These are phyloP conservation scores for Solanum boliviense DNA, from an alignment of 257 asterid genomes.

Conservation along the genomic window DNA sequence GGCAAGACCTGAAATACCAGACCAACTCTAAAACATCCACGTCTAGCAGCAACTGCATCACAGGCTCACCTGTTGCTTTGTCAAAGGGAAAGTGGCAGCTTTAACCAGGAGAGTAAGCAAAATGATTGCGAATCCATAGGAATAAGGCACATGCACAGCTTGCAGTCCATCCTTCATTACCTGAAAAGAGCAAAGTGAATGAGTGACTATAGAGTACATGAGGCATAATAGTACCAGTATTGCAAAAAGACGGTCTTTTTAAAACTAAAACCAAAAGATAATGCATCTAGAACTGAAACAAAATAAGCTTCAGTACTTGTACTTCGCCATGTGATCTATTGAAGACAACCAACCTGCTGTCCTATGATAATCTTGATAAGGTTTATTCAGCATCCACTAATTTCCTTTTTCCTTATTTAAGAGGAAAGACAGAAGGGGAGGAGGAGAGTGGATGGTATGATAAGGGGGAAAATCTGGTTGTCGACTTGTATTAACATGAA, in stretches of 20 bases:
- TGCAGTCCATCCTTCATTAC: slow-evolving; percentile 79
- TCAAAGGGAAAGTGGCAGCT: slow-evolving; percentile 83
- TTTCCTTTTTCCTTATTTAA: not conserved
- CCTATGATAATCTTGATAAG: not conserved
- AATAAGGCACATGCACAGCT: slow-evolving; percentile 87
- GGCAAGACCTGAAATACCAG: not conserved
- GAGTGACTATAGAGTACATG: not conserved
- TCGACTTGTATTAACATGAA: not conserved
- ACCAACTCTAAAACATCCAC: not conserved
- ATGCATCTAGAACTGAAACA: not conserved
- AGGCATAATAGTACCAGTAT: not conserved
- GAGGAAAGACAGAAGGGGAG: not conserved
- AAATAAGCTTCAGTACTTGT: not conserved
- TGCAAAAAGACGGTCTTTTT: not conserved
- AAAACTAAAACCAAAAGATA: not conserved
- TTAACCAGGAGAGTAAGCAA: slow-evolving; percentile 87
- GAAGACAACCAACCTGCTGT: not conserved
- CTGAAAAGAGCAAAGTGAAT: slow-evolving; percentile 35
- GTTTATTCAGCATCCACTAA: not conserved
- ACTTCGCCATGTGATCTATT: not conserved
- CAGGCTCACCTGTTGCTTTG: slow-evolving; percentile 84
- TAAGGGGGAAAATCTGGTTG: not conserved
- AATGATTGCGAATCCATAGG: slow-evolving; percentile 96
- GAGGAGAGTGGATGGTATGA: not conserved
- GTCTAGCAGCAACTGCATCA: slow-evolving; percentile 4